Evolutionary conservation across 2,329 filamentous ascomycete genomes (phyloP).

Genomic region (Aphanoascus verrucosus): DNA sequence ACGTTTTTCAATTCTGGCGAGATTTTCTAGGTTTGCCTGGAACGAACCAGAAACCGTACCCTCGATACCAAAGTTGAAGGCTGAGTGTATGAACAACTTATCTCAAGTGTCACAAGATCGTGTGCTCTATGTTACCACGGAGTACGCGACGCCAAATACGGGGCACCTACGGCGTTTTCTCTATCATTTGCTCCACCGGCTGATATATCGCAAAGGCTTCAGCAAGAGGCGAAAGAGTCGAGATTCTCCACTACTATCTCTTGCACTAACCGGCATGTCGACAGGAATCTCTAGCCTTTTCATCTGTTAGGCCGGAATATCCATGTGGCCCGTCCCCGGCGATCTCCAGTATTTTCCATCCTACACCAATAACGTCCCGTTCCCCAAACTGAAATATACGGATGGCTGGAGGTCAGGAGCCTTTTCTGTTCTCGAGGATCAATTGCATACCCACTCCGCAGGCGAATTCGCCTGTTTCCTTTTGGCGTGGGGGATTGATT

Average conservation of each 20-base stretch:
- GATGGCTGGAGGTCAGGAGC: not conserved
- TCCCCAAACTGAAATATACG: not conserved
- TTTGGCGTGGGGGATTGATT: not conserved
- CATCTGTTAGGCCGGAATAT: not conserved
- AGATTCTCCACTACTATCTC: no score
- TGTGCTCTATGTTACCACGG: no score
- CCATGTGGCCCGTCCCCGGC: not conserved
- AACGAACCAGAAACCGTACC: not conserved
- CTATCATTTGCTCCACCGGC: no score
- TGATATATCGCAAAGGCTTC: no score
- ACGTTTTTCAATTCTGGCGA: not conserved
- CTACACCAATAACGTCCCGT: not conserved
- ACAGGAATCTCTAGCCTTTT: not conserved
- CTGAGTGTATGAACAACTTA: no score
- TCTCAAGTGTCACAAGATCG: no score
- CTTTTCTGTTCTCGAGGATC: not conserved
- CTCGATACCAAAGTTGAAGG: not conserved
- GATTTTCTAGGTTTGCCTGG: not conserved
- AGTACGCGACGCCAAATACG: no score
- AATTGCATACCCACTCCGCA: not conserved
- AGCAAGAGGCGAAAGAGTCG: no score
- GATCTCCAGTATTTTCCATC: not conserved
- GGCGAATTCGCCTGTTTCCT: not conserved
- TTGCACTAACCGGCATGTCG: not conserved
- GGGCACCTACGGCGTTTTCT: no score